Conservation (phyloP, 768 basidiomycete species). For the Mycena crocata region DNA sequence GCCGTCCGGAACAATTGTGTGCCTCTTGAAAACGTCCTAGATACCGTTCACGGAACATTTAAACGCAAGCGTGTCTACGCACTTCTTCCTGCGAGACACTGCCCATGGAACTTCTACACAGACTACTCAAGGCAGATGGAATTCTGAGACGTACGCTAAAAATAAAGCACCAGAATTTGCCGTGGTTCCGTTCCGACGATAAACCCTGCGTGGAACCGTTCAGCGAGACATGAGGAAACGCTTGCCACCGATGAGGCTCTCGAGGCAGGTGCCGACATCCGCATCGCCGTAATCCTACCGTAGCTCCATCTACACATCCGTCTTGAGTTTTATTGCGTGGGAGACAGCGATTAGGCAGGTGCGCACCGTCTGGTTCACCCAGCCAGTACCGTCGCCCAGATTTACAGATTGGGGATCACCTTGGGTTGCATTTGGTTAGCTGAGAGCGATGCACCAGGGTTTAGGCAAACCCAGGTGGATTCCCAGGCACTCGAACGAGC, state of each 20-base stretch:
- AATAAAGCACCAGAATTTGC: slow-evolving; percentile 51
- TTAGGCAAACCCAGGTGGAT: slow-evolving; percentile 51
- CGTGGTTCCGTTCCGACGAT: slow-evolving; percentile 56
- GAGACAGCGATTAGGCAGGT: too few relatives aligned
- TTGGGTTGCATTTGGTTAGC: slow-evolving; percentile 72
- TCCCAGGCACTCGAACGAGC: slow-evolving; percentile 72
- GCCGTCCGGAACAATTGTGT: slow-evolving; percentile 56
- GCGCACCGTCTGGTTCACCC: slow-evolving; percentile 50
- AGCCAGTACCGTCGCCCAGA: slow-evolving; percentile 77
- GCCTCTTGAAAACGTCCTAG: slow-evolving; percentile 44
- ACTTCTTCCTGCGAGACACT: slow-evolving; percentile 60
- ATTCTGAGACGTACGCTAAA: too few relatives aligned
- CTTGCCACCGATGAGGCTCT: slow-evolving; percentile 69
- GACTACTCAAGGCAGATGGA: too few relatives aligned
- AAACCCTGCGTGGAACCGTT: slow-evolving; percentile 44
- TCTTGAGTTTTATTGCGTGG: too few relatives aligned
- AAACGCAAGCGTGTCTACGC: background rate
- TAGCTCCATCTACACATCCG: slow-evolving; percentile 70
- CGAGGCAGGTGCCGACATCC: slow-evolving; percentile 76
- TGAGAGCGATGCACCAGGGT: slow-evolving; percentile 28
- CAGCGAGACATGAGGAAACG: too few relatives aligned
- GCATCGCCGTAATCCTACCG: slow-evolving; percentile 75
- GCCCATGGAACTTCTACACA: too few relatives aligned
- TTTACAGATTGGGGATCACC: slow-evolving; percentile 70
- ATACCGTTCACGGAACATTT: background rate